Conservation (phyloP, 352 stramenopile species). For the Phytophthora foliorum region DNA sequence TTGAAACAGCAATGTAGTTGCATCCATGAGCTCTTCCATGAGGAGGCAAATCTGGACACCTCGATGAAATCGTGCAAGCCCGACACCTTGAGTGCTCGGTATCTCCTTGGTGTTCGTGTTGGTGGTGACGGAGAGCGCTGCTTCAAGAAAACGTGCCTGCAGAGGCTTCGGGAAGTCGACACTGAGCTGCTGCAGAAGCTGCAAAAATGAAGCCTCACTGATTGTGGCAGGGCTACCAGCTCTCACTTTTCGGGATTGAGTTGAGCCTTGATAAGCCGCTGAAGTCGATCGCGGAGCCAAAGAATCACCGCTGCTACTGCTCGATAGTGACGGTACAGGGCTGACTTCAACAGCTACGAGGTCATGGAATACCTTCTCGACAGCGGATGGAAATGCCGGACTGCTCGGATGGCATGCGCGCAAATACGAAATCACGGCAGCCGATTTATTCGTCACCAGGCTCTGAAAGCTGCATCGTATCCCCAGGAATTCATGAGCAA, state of each 20-base stretch:
- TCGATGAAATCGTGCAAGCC: constrained; percentile 25
- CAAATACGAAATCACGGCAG: constrained; percentile 19
- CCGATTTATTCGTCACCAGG: constrained; percentile 18
- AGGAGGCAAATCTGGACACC: constrained; percentile 33
- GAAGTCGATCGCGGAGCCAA: constrained; percentile 11
- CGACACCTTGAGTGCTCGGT: constrained; percentile 7
- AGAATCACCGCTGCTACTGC: constrained; percentile 4
- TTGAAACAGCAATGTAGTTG: constrained; percentile 31
- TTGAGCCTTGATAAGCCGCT: background rate
- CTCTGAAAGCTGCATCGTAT: constrained; percentile 35
- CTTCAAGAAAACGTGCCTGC: constrained; percentile 24
- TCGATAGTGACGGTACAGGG: background rate
- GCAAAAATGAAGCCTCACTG: constrained; percentile 26
- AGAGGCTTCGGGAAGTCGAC: constrained; percentile 27
- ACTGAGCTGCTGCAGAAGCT: constrained; percentile 34
- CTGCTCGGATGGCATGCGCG: constrained; percentile 29
- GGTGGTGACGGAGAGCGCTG: background rate
- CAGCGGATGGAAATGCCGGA: constrained; percentile 24
- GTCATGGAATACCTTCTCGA: constrained; percentile 33
- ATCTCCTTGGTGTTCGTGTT: constrained; percentile 2
- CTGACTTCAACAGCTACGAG: constrained; percentile 13
- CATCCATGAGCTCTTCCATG: constrained; percentile 34
- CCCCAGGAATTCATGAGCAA: background rate
- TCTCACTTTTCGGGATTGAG: constrained; percentile 8
- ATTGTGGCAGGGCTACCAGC: constrained; percentile 16